Evolutionary conservation across 306 rosid species (phyloP).

Genomic region (Vigna reflexopilosa): DNA sequence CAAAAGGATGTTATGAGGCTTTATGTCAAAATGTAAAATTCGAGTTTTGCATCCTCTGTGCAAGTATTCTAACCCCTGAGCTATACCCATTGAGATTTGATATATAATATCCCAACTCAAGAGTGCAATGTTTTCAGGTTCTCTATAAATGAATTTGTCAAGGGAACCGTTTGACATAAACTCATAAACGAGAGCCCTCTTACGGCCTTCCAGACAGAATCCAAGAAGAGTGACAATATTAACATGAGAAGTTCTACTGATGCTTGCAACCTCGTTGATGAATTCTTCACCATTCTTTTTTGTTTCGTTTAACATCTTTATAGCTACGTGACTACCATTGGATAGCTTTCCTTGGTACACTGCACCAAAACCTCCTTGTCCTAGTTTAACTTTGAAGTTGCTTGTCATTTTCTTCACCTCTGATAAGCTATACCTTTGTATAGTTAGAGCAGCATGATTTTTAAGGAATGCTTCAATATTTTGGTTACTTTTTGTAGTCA

Average conservation of each 20-base stretch:
- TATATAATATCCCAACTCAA: neutral
- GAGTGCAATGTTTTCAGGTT: neutral
- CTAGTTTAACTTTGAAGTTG: too few species aligned
- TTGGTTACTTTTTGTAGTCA: too few species aligned
- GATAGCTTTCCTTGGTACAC: too few species aligned
- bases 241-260: slow-evolving; percentile 44
- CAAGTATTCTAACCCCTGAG: slow-evolving; percentile 44
- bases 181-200: slow-evolving; percentile 53
- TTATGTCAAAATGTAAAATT: slow-evolving; percentile 60
- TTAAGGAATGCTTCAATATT: too few species aligned
- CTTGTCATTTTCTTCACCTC: too few species aligned
- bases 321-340: too few species aligned
- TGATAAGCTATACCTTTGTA: too few species aligned
- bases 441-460: too few species aligned
- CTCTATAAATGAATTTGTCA: slow-evolving; percentile 44
- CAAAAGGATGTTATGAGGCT: slow-evolving; percentile 63
- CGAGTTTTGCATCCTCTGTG: slow-evolving; percentile 56
- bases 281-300: slow-evolving; percentile 52
- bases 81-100: neutral
- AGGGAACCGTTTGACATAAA: slow-evolving; percentile 62
- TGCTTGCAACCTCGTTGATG: slow-evolving; percentile 54
- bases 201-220: slow-evolving; percentile 50
- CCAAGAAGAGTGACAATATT: slow-evolving; percentile 57
- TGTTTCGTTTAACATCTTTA: slow-evolving; percentile 27
- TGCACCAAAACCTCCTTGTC: too few species aligned